phyloP scores from a whole-genome alignment of 1,284 basidiomycete genomes.

The Spongispora temasekensis region DNA sequence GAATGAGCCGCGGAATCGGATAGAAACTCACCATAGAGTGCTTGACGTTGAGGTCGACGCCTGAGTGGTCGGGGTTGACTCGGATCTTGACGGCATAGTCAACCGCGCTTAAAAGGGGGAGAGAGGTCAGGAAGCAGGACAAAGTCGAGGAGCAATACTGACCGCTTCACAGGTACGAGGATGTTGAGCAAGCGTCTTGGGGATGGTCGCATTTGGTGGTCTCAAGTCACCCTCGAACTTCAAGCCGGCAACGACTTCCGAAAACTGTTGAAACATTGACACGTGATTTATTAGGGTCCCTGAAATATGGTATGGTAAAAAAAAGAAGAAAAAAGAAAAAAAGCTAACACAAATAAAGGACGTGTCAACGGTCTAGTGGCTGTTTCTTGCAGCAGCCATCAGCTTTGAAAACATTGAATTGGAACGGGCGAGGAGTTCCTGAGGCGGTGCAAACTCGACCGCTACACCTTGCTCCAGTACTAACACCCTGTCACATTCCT shows the following conservation, averaged over 20 bases:
- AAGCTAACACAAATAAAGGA: too few relatives aligned
- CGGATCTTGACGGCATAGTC: constrained; percentile 94
- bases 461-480: constrained; percentile 36
- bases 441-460: constrained; percentile 29
- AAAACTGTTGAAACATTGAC: too few relatives aligned
- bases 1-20: background rate
- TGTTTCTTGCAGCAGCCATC: constrained; percentile 29
- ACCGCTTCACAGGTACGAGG: constrained; percentile 91
- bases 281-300: too few relatives aligned
- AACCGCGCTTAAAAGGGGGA: constrained; percentile 54
- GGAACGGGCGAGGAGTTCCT: constrained; percentile 20
- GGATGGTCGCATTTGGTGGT: constrained; percentile 68
- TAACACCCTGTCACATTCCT: constrained; percentile 34
- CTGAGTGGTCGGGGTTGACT: constrained; percentile 88
- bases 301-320: constrained; percentile 1
- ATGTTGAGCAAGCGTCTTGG: constrained; percentile 77
- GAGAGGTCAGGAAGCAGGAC: background rate
- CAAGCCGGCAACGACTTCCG: too few relatives aligned
- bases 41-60: constrained; percentile 93
- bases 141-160: constrained; percentile 25
- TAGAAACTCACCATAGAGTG: constrained; percentile 84
- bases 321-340: background rate
- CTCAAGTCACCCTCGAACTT: too few relatives aligned
- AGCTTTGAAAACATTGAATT: constrained; percentile 30
- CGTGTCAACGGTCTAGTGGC: constrained; percentile 12